phyloP scores from a whole-genome alignment of 148 eudicot genomes.

The Chenopodium berlandieri region DNA sequence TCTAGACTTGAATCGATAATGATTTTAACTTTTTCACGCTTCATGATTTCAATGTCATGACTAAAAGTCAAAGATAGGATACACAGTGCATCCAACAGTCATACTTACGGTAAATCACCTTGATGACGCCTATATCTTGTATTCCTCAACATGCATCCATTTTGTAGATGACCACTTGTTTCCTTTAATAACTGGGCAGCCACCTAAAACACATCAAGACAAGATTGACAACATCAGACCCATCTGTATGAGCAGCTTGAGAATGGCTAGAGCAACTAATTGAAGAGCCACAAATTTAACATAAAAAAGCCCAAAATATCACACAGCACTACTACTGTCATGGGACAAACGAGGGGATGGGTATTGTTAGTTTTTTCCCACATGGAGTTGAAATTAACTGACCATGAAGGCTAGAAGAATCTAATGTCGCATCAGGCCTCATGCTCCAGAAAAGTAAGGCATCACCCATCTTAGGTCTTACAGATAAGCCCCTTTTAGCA shows the following conservation, averaged over 20 bases:
- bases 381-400: slow-evolving; percentile 11
- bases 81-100: slow-evolving; percentile 8
- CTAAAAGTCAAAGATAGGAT: background rate
- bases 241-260: background rate
- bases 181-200: slow-evolving; percentile 74
- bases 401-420: slow-evolving; percentile 76
- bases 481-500: slow-evolving; percentile 61
- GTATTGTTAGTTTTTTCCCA: background rate
- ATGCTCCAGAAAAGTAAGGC: slow-evolving; percentile 80
- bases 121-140: slow-evolving; percentile 34
- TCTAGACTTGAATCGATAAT: background rate
- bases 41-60: background rate
- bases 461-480: slow-evolving; percentile 72
- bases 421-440: slow-evolving; percentile 71
- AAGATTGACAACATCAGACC: slow-evolving; percentile 13
- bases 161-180: slow-evolving; percentile 75
- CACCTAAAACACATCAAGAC: slow-evolving; percentile 41
- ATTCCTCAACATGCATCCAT: slow-evolving; percentile 75
- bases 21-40: slow-evolving; percentile 1
- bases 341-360: background rate
- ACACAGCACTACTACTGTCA: background rate
- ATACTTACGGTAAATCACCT: slow-evolving; percentile 25
- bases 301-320: background rate
- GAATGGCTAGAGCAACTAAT: background rate
- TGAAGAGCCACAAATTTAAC: background rate